Evolutionary conservation across 1,139 yeast genomes (phyloP), one percentile per base, ranked within the genome.

Genomic region (Suhomyces taliae): DNA sequence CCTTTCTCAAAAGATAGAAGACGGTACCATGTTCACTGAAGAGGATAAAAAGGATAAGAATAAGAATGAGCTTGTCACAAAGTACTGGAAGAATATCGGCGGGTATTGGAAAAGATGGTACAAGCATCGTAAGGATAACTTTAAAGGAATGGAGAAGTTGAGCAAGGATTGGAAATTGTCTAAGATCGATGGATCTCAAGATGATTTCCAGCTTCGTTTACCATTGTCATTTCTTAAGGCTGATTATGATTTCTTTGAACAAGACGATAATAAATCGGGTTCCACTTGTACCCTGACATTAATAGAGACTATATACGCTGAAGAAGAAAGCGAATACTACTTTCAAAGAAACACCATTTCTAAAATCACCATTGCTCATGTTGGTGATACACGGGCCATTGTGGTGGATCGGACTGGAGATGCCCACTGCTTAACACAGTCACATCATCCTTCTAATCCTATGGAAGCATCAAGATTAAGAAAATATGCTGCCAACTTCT

Each of bases 341-440:
- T 93, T 93, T 73, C 82, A 85, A 53, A 79, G 85, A 15, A 72
- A 76, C 26, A 85, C 89, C n/a, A 72, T 87, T 14, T 77, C 90
- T 31, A 83, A 83, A 57, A 66, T 93, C 36, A 78, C 89, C 1
- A 80, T 91, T 24, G 93, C 95, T 1, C 99, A 93, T 62, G 85
- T 91, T n/a, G 99, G 99, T 4, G 99, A 93, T 62, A 88, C 97
- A 4, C 78, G 89, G 53, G 91, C 96, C n/a, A 78, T 93, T 6
- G 60, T 93, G 26, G 88, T 90, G 52, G 95, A 87, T 60, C 77
- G 76, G 49, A 68, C 75, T 50, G 98, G 99, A 2, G 72, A 79
- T 39, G 96, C 96, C 0, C 91, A 86, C 57, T 76, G 88, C 9
- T 68, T 93, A 47, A 89, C 96, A 0, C 77, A 81, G 37, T 80